Evolutionary conservation across 2,329 filamentous ascomycete genomes (phyloP).

Genomic region (Ascochyta lentis): DNA sequence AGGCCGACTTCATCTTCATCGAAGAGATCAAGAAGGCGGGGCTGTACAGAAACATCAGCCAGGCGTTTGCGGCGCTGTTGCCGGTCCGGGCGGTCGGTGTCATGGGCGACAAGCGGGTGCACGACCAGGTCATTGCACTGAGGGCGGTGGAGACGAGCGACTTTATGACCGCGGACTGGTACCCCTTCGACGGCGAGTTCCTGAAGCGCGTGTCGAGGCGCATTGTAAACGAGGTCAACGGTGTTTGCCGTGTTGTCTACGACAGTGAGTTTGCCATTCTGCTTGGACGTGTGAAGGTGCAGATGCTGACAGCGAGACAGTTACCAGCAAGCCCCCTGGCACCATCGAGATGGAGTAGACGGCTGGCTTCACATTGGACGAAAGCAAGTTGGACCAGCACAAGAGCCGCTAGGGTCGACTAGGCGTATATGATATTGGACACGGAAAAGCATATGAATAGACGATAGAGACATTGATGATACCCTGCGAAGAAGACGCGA

Average conservation of each 20-base stretch:
- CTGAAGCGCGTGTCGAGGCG: conserved; percentile 69
- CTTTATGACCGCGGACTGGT: conserved; percentile 79
- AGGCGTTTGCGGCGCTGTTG: conserved; percentile 73
- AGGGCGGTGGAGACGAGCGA: conserved; percentile 69
- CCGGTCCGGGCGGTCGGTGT: conserved; percentile 71
- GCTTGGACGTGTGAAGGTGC: neutral
- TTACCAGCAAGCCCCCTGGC: conserved; percentile 71
- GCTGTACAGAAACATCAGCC: conserved; percentile 73
- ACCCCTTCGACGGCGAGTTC: conserved; percentile 69
- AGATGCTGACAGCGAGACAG: conserved; percentile 39
- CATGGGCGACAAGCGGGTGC: conserved; percentile 73
- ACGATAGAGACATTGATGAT: conserved; percentile 34
- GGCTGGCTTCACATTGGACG: neutral
- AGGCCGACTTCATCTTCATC: conserved; percentile 81
- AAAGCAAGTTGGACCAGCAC: too few species aligned
- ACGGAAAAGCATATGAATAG: conserved; percentile 26
- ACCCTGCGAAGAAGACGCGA: conserved; percentile 26
- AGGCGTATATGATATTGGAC: conserved; percentile 1
- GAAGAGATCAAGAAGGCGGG: conserved; percentile 75
- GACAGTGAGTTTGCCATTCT: conserved; percentile 59
- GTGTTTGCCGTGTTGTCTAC: conserved; percentile 74
- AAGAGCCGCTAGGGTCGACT: conserved; percentile 2
- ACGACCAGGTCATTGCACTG: conserved; percentile 67
- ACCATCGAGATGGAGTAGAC: conserved; percentile 77
- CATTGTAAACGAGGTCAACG: conserved; percentile 79